Conservation (phyloP, 331 rosid genomes). For the Phaseolus coccineus region DNA sequence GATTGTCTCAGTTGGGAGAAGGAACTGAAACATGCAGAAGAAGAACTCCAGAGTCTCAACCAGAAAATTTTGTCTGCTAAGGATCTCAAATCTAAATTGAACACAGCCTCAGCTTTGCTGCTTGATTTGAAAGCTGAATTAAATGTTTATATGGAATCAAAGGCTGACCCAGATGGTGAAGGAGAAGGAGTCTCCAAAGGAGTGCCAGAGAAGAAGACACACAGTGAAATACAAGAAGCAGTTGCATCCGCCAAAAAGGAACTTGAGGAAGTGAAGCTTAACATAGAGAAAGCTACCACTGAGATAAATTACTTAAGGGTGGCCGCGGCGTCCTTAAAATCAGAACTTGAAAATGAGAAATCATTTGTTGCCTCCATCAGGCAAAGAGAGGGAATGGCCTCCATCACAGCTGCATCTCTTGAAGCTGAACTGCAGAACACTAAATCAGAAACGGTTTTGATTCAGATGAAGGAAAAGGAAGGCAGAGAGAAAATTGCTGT, state of each 20-base stretch:
- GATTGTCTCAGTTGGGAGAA: conserved; percentile 84
- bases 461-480: conserved; percentile 70
- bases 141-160: conserved; percentile 76
- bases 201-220: conserved; percentile 51
- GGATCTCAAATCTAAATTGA: conserved; percentile 78
- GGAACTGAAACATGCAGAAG: conserved; percentile 79
- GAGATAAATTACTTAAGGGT: conserved; percentile 77
- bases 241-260: conserved; percentile 79
- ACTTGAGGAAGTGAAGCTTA: conserved; percentile 80
- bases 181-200: conserved; percentile 46
- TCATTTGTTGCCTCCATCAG: conserved; percentile 55
- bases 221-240: conserved; percentile 59
- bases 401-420: conserved; percentile 71
- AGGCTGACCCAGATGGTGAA: conserved; percentile 55
- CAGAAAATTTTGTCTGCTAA: conserved; percentile 67
- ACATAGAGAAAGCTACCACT: conserved; percentile 76
- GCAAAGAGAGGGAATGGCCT: conserved; percentile 91
- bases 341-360: conserved; percentile 79
- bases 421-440: conserved; percentile 79
- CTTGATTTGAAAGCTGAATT: conserved; percentile 79
- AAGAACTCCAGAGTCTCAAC: conserved; percentile 66
- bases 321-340: conserved; percentile 69
- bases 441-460: conserved; percentile 63
- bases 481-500: conserved; percentile 61
- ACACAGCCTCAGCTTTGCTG: conserved; percentile 67